A percentile compares a stretch with the other conserved stretches of the same genome.
These are phyloP conservation scores for Lipomyces starkeyi DNA, from an alignment of 805 yeast genomes.

Conservation along the genomic window DNA sequence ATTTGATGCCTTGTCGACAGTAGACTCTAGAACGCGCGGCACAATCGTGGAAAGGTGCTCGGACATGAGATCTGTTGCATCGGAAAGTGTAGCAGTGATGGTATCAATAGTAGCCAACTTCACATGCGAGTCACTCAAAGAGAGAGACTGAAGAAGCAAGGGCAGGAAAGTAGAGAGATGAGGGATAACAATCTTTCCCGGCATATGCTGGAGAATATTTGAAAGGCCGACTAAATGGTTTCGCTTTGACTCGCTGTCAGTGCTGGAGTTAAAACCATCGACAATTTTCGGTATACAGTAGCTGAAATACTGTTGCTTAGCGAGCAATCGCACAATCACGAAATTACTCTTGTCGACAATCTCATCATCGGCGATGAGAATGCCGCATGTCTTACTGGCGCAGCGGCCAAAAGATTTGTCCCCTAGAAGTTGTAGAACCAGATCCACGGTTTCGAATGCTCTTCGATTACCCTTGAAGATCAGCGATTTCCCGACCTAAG, in stretches of 20 bases:
- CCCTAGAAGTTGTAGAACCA: conserved; percentile 49
- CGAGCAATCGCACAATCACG: conserved; percentile 67
- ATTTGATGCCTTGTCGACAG: conserved; percentile 42
- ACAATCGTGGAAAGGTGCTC: conserved; percentile 63
- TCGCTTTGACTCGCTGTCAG: conserved; percentile 47
- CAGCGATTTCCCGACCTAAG: conserved; percentile 66
- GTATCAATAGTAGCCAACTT: conserved; percentile 68
- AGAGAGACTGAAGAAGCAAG: conserved; percentile 67
- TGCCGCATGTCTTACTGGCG: conserved; percentile 63
- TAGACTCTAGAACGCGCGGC: conserved; percentile 55
- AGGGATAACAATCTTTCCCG: conserved; percentile 65
- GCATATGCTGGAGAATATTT: conserved; percentile 66
- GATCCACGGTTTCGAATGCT: conserved; percentile 47
- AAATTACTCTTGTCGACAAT: conserved; percentile 61
- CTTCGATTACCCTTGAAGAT: conserved; percentile 59
- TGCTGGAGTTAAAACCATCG: conserved; percentile 49
- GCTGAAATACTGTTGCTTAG: conserved; percentile 81
- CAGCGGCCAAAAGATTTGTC: conserved; percentile 47
- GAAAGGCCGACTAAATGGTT: conserved; percentile 71
- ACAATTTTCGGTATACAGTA: conserved; percentile 63
- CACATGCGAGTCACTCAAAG: conserved; percentile 53
- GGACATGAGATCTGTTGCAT: conserved; percentile 58
- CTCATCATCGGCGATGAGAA: conserved; percentile 70
- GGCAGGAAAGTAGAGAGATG: conserved; percentile 72
- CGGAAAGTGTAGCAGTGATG: conserved; percentile 60